Base-by-base conservation (phyloP, 2,329 filamentous ascomycete genomes). In the Diaporthe destruens region DNA sequence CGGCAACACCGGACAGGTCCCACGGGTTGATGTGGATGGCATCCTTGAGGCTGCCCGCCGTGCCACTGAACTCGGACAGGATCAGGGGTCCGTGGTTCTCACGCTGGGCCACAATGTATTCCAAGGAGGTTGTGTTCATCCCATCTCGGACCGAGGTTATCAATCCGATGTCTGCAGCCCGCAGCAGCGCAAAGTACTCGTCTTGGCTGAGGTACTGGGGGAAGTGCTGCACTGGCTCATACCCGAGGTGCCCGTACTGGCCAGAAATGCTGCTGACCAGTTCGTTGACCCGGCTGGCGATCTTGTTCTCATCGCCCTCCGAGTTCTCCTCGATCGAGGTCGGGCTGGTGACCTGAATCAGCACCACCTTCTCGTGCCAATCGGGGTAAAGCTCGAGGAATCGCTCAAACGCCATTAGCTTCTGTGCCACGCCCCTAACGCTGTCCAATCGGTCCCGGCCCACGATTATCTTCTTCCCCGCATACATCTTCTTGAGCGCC, bases 21-120 rank as follows among this genome's bases (percentile, higher is more conserved):
- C 95, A 98, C 1, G 96, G 96, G 83, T 98, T 98, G 85, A 98
- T 98, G 82, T 97, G 94, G 74, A 98, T 95, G 42, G 96, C 96
- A 78, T 93, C 93, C 74, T 90, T 89, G 49, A 98, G 87, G 71
- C 92, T 96, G 69, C 94, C 94, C 42, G 96, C 95, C 0, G 96
- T 98, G 72, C 96, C 96, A 75, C 95, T 98, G 82, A 98, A 98
- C 81, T 98, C 96, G 18, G 96, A 98, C 32, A 98, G 89, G 76
- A 98, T 98, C 59, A 98, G 86, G 1, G 95, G 96, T 0, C 95
- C 94, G 77, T 95, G 91, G 71, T 91, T 92, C 75, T 96, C 92
- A 78, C 94, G 93, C 82, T 98, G 96, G 81, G 94, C 97, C 72
- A 98, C 89, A 72, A 98, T 91, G 80, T 98, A 98, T 82, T 98